Conservation (phyloP, 1,284 basidiomycete genomes). For the Tylopilus orsonianus region DNA sequence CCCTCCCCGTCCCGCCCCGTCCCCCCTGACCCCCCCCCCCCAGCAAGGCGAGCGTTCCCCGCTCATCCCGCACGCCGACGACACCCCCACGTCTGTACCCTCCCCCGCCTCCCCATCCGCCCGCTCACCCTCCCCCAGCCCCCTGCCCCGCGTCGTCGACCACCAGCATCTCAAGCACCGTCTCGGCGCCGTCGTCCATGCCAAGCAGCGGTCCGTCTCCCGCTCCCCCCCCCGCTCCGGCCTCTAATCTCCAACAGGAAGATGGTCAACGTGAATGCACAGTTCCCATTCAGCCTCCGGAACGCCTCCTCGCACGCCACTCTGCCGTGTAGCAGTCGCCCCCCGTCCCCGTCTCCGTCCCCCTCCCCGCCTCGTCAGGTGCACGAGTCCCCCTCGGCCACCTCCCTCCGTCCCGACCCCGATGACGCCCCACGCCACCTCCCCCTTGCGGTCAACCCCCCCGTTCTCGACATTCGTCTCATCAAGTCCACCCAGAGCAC, state of each 20-base stretch:
- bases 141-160: slow-evolving; percentile 41
- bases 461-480: slow-evolving; percentile 28
- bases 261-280: slow-evolving; percentile 70
- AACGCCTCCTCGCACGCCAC: slow-evolving; percentile 39
- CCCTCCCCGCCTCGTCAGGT: slow-evolving; percentile 22
- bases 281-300: slow-evolving; percentile 67
- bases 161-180: slow-evolving; percentile 54
- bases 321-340: slow-evolving; percentile 19
- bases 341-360: slow-evolving; percentile 15
- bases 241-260: slow-evolving; percentile 42
- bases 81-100: slow-evolving; percentile 28
- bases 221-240: slow-evolving; percentile 1
- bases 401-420: slow-evolving; percentile 25
- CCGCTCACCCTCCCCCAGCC: slow-evolving; percentile 18
- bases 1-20: slow-evolving; percentile 14
- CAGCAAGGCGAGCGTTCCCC: slow-evolving; percentile 24
- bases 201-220: slow-evolving; percentile 57
- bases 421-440: slow-evolving; percentile 20
- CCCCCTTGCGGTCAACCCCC: slow-evolving; percentile 5
- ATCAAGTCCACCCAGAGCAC: slow-evolving; percentile 17
- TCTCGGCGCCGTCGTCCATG: slow-evolving; percentile 56
- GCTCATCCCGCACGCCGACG: slow-evolving; percentile 31
- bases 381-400: slow-evolving; percentile 21
- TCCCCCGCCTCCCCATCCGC: background rate
- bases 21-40: slow-evolving; percentile 23